These are phyloP conservation scores for Fremontodendron californicum DNA, from an alignment of 345 rosid species.

Conservation along the genomic window DNA sequence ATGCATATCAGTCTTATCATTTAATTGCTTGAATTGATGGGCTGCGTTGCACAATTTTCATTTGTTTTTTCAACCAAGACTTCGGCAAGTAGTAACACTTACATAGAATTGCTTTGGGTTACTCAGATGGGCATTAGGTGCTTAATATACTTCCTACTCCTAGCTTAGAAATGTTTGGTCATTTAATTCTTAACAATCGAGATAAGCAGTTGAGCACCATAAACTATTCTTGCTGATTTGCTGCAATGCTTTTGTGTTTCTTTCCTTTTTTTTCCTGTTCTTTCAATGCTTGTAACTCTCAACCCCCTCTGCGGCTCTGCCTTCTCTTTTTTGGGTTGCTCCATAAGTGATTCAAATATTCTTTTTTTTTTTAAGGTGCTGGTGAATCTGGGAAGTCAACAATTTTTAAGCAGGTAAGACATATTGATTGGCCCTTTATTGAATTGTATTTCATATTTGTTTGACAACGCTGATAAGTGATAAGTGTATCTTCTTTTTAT, in stretches of 20 bases:
- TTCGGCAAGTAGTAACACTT: background rate
- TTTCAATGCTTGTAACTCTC: slow-evolving; percentile 2
- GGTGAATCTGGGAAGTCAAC: slow-evolving; percentile 99
- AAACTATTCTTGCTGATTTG: background rate
- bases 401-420: slow-evolving; percentile 92
- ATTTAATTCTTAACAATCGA: background rate
- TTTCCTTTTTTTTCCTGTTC: background rate
- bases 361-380: slow-evolving; percentile 55
- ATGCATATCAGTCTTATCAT: background rate
- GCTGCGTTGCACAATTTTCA: background rate
- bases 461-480: background rate
- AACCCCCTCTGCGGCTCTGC: background rate
- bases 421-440: background rate
- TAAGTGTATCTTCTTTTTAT: background rate
- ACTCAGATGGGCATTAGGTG: background rate
- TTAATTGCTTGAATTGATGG: background rate
- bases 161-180: background rate
- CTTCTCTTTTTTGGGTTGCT: slow-evolving; percentile 1
- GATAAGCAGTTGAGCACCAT: background rate
- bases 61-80: background rate
- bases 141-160: background rate
- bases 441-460: background rate
- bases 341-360: background rate
- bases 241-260: background rate
- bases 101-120: background rate